Evolutionary conservation across 2,329 filamentous ascomycete genomes (phyloP), one percentile per base, ranked within the genome.

Genomic region (Sclerotiophoma versabilis): DNA sequence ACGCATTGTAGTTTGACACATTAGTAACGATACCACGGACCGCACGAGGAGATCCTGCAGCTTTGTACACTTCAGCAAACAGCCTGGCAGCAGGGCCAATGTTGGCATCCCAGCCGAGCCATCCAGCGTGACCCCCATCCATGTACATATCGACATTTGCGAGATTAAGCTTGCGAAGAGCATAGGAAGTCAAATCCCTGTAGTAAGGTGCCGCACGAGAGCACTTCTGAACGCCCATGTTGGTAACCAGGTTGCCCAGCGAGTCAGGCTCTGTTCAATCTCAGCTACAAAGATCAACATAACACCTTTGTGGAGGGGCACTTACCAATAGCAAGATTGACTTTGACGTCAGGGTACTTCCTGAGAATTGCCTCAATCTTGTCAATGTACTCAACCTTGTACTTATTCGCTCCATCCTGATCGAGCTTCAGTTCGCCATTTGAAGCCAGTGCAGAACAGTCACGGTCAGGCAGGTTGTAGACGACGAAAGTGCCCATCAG

Each of bases 81-180:
- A 83, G 71, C 30, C 76, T 63, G 9, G 82, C 81, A 2, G 81
- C 79, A 5, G 81, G 81, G 5, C 62, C 60, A 38, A 85, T 79
- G 74, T 87, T 87, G 56, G 82, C 84, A 15, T 80, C 70, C 84
- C 84, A 87, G 64, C 85, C 85, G 36, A 87, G 78, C 85, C 85
- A 88, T 56, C 85, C 84, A 22, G 81, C 84, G 70, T 88, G 85
- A 53, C 84, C 85, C 8, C 83, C 85, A 62, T 88, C 85, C 17
- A 88, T 70, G 70, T 87, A 88, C 82, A 85, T 84, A 58, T 83
- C 76, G 22, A 87, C 85, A 67, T 88, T 87, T 56, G 80, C 75
- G 25, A 87, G 76, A 73, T 87, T 84, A 59, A 87, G 76, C 39
- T 77, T 76, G 58, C 77, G 76, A 43, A 87, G 68, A 1, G 84